A percentile compares a stretch with the other conserved stretches of the same genome.
phyloP scores from a whole-genome alignment of 768 basidiomycete species.

The Kwoniella heveanensis region DNA sequence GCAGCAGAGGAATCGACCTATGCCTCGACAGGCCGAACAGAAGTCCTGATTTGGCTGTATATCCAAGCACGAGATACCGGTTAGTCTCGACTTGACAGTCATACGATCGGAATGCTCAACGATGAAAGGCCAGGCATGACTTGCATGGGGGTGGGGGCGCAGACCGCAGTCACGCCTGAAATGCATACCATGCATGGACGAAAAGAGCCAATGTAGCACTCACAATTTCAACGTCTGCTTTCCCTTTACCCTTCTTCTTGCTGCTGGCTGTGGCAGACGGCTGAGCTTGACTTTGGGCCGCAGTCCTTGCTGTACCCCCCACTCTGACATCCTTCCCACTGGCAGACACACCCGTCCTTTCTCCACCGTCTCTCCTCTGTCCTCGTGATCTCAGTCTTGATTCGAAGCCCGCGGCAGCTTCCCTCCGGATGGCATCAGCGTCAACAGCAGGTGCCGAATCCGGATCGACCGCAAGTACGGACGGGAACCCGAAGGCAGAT shows the following conservation, averaged over 20 bases:
- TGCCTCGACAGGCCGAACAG: constrained; percentile 58
- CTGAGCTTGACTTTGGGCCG: constrained; percentile 9
- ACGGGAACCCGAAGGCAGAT: constrained; percentile 5
- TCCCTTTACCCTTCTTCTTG: constrained; percentile 34
- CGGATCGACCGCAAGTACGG: not conserved
- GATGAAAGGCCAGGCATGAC: too few relatives aligned
- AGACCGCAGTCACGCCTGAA: too few relatives aligned
- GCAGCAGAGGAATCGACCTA: constrained; percentile 87
- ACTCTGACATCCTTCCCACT: constrained; percentile 46
- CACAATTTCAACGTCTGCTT: constrained; percentile 29
- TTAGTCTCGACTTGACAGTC: not conserved
- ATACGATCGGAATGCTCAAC: too few relatives aligned
- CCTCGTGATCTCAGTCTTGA: constrained; percentile 24
- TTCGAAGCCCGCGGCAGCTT: constrained; percentile 43
- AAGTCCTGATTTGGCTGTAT: constrained; percentile 59
- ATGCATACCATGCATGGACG: not conserved
- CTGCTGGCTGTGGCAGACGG: constrained; percentile 7
- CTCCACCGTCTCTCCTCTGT: constrained; percentile 24
- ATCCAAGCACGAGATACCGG: not conserved
- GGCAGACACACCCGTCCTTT: constrained; percentile 41
- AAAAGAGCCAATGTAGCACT: not conserved
- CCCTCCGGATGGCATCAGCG: constrained; percentile 34
- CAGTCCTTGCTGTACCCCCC: constrained; percentile 30
- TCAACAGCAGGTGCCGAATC: constrained; percentile 12
- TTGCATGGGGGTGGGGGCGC: too few relatives aligned